These are phyloP conservation scores for Leishmania arabica DNA, from an alignment of 208 protist genomes.

Conservation along the genomic window DNA sequence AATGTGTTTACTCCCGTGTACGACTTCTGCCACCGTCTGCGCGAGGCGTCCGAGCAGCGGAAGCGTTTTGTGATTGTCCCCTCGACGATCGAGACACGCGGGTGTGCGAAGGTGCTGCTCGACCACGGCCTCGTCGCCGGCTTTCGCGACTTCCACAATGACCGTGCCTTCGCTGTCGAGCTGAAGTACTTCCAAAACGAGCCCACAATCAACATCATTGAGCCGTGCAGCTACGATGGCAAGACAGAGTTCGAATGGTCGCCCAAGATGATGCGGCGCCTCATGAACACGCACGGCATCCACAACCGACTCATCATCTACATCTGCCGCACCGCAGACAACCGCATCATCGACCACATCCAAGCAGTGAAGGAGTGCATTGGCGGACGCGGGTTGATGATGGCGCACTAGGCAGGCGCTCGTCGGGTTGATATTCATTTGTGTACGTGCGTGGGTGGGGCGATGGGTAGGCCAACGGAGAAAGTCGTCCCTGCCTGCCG, in stretches of 20 bases:
- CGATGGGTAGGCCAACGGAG: not conserved
- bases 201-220: constrained; percentile 87
- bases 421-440: not conserved
- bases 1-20: constrained; percentile 85
- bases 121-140: constrained; percentile 88
- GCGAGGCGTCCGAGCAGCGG: constrained; percentile 83
- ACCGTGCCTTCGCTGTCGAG: constrained; percentile 91
- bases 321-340: constrained; percentile 85
- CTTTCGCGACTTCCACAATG: constrained; percentile 93
- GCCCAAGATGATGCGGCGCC: constrained; percentile 91
- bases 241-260: constrained; percentile 93
- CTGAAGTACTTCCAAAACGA: constrained; percentile 93
- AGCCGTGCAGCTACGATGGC: constrained; percentile 85
- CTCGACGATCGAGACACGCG: constrained; percentile 85
- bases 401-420: constrained; percentile 65
- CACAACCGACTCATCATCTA: constrained; percentile 89
- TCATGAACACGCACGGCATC: constrained; percentile 86
- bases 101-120: constrained; percentile 86
- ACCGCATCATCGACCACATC: constrained; percentile 90
- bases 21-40: constrained; percentile 91
- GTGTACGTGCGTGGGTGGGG: not conserved
- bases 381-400: constrained; percentile 87
- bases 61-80: constrained; percentile 92
- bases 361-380: constrained; percentile 86
- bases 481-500: not conserved